Percentiles rank a stretch among this genome's conserved stretches.
phyloP scores from a whole-genome alignment of 1,139 yeast species.

The Lodderomyces parapsilosis region DNA sequence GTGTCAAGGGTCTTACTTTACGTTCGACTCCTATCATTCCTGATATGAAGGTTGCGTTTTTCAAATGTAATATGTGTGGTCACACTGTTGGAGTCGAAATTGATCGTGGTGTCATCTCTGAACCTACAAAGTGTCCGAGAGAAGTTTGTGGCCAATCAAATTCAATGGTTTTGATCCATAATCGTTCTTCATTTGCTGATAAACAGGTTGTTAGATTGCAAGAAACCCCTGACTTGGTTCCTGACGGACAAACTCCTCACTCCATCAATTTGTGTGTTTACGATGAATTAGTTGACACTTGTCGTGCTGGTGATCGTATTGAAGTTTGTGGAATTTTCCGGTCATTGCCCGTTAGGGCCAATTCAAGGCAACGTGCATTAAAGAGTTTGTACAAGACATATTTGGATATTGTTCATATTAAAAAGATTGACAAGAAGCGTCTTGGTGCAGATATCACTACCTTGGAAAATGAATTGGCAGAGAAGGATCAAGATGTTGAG shows the following conservation, averaged over 20 bases:
- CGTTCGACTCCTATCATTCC: constrained; percentile 92
- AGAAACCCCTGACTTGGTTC: constrained; percentile 97
- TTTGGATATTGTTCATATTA: constrained; percentile 89
- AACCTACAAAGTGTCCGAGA: constrained; percentile 91
- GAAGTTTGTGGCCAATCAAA: constrained; percentile 80
- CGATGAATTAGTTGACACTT: constrained; percentile 91
- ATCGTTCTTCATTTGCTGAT: constrained; percentile 89
- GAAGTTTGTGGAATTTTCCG: constrained; percentile 96
- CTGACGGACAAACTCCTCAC: constrained; percentile 99
- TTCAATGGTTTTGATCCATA: constrained; percentile 89
- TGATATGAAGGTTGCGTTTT: constrained; percentile 96
- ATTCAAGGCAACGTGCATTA: constrained; percentile 79
- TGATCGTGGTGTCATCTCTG: constrained; percentile 91
- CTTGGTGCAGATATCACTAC: constrained; percentile 81
- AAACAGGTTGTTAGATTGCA: constrained; percentile 92
- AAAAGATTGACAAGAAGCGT: constrained; percentile 79
- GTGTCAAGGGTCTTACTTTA: constrained; percentile 86
- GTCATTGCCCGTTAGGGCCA: constrained; percentile 87
- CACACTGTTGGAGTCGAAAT: constrained; percentile 91
- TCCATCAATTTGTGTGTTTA: constrained; percentile 91
- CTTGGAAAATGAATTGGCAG: constrained; percentile 36
- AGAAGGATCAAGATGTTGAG: constrained; percentile 70
- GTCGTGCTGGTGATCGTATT: constrained; percentile 95
- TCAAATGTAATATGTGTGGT: constrained; percentile 92
- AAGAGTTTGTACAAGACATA: constrained; percentile 88